These are phyloP conservation scores for Dothideomycetidae sp. DNA, from an alignment of 2,329 filamentous ascomycete genomes.

Conservation along the genomic window DNA sequence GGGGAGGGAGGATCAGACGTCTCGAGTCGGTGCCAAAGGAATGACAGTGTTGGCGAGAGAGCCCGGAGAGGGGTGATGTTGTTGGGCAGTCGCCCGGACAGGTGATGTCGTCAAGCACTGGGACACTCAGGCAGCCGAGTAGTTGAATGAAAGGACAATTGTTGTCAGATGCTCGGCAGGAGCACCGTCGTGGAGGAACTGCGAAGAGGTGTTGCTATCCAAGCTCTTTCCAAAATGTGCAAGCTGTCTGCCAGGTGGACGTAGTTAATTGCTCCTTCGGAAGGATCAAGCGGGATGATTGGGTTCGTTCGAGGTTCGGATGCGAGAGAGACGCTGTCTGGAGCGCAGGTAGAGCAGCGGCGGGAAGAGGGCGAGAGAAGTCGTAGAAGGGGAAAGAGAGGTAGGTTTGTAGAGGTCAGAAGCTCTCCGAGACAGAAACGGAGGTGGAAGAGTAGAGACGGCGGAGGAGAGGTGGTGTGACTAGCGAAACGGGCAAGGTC, in stretches of 20 bases:
- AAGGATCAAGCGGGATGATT: background rate
- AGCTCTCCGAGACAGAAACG: background rate
- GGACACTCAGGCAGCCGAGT: too few relatives aligned
- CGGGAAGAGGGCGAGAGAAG: background rate
- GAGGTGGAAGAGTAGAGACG: background rate
- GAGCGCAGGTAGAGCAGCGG: too few relatives aligned
- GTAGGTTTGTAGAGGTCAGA: background rate
- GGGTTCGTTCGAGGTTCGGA: background rate
- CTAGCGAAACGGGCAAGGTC: background rate
- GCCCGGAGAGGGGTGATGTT: background rate
- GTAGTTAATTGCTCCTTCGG: background rate
- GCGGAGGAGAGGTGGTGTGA: background rate
- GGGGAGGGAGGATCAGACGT: conserved; percentile 4
- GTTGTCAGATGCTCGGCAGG: background rate
- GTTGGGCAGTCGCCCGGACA: background rate
- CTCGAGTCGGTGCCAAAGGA: conserved; percentile 2
- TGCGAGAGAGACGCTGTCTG: too few relatives aligned
- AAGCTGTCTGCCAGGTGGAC: background rate
- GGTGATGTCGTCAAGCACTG: too few relatives aligned
- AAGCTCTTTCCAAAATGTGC: background rate
- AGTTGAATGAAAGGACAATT: background rate
- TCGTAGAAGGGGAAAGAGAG: background rate
- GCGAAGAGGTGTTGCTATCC: background rate
- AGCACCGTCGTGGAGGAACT: background rate
- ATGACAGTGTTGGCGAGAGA: background rate